phyloP scores from a whole-genome alignment of 2,329 filamentous ascomycete genomes.

The Coniella vitis region DNA sequence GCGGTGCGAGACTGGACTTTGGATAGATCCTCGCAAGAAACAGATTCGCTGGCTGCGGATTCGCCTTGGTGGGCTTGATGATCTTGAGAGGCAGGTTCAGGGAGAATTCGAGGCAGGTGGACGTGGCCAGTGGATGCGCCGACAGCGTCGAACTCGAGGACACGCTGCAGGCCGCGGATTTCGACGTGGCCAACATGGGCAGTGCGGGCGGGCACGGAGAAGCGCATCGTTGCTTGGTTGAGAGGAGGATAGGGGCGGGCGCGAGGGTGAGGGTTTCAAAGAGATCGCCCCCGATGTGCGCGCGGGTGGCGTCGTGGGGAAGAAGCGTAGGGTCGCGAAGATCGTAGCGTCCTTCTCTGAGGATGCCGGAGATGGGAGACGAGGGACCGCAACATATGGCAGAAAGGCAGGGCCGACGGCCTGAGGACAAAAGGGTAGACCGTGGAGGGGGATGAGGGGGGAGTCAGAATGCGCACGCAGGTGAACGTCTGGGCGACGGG shows the following conservation, averaged over 20 bases:
- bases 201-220: conserved; percentile 1
- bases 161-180: conserved; percentile 12
- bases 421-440: too few relatives aligned
- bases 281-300: too few relatives aligned
- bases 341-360: too few relatives aligned
- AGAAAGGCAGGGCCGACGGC: too few relatives aligned
- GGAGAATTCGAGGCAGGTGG: background rate
- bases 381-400: too few relatives aligned
- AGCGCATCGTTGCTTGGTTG: conserved; percentile 3
- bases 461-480: too few relatives aligned
- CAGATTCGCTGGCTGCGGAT: background rate
- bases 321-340: too few relatives aligned
- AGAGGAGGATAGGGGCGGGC: background rate
- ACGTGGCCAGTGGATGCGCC: background rate
- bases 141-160: conserved; percentile 13
- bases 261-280: background rate
- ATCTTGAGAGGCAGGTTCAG: background rate
- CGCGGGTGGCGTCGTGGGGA: too few relatives aligned
- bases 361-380: too few relatives aligned
- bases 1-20: conserved; percentile 18
- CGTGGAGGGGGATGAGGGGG: too few relatives aligned
- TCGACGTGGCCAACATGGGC: conserved; percentile 8
- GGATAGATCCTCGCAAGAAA: conserved; percentile 6
- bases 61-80: background rate
- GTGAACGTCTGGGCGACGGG: too few relatives aligned